Evolutionary conservation across 495 filamentous ascomycete genomes (phyloP).

Genomic region (Parmelia sp.): DNA sequence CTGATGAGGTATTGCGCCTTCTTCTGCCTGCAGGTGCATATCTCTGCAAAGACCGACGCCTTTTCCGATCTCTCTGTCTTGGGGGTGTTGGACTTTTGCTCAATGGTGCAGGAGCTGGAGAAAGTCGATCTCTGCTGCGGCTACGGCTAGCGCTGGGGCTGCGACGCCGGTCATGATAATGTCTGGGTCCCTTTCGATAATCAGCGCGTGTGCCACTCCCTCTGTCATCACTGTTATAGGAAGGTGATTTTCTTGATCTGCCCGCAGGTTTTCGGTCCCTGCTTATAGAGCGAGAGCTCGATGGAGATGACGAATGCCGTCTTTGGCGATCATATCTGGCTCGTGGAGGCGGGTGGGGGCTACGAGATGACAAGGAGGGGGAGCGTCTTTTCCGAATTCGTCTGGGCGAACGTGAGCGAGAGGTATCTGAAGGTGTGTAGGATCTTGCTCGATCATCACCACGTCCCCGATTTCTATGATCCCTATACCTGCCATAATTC

Average conservation of each 20-base stretch:
- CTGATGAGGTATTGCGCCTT: constrained; percentile 43
- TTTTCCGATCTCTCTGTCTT: constrained; percentile 39
- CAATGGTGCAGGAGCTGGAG: constrained; percentile 26
- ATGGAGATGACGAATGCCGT: constrained; percentile 24
- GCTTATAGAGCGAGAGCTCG: constrained; percentile 40
- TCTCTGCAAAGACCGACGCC: constrained; percentile 49
- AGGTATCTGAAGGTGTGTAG: constrained; percentile 43
- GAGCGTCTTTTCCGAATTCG: constrained; percentile 40
- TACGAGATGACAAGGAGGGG: constrained; percentile 42
- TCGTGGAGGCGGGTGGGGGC: constrained; percentile 35
- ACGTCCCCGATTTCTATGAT: constrained; percentile 39
- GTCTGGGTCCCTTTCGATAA: constrained; percentile 42
- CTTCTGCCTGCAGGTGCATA: constrained; percentile 45
- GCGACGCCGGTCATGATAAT: constrained; percentile 37
- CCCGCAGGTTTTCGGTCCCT: constrained; percentile 30
- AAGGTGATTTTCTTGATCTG: constrained; percentile 40
- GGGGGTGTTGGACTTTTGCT: constrained; percentile 32
- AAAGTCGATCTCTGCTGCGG: constrained; percentile 25
- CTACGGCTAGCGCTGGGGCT: constrained; percentile 41
- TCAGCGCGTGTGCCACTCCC: constrained; percentile 42
- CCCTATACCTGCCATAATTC: constrained; percentile 32
- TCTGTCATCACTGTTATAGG: constrained; percentile 38
- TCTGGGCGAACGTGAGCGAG: constrained; percentile 60
- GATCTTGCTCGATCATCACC: constrained; percentile 49
- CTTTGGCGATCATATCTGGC: constrained; percentile 14